These are phyloP conservation scores for Spongospora subterranea DNA, from an alignment of 208 protist species.

Conservation along the genomic window DNA sequence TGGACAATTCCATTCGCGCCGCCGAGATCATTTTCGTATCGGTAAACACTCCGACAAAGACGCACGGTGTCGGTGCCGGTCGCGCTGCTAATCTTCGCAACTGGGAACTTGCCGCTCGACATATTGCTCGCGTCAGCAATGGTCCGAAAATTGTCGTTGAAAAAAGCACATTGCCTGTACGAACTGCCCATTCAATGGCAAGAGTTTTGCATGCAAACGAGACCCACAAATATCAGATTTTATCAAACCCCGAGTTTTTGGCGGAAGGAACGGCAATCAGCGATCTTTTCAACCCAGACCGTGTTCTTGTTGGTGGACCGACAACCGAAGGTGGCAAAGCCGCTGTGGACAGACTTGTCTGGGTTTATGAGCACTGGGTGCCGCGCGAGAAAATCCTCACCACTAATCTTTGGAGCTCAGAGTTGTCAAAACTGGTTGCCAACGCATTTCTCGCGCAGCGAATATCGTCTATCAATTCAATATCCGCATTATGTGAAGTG, in stretches of 20 bases:
- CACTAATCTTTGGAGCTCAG: constrained; percentile 93
- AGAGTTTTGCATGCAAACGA: constrained; percentile 71
- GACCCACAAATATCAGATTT: constrained; percentile 82
- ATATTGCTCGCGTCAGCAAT: constrained; percentile 76
- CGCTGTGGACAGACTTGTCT: constrained; percentile 76
- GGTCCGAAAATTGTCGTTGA: constrained; percentile 88
- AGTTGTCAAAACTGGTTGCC: constrained; percentile 93
- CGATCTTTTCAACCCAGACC: constrained; percentile 89
- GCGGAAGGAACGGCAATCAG: constrained; percentile 91
- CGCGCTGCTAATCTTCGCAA: constrained; percentile 78
- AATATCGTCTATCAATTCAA: constrained; percentile 94
- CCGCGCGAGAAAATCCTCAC: constrained; percentile 84
- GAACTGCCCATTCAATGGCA: constrained; percentile 74
- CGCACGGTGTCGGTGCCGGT: constrained; percentile 82
- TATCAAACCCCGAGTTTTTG: constrained; percentile 97
- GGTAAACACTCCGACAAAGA: constrained; percentile 96
- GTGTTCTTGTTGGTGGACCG: constrained; percentile 92
- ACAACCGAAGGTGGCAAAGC: constrained; percentile 70
- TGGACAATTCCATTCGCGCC: constrained; percentile 75
- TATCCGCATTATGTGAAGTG: constrained; percentile 74
- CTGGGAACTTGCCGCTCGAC: constrained; percentile 82
- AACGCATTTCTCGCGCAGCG: constrained; percentile 96
- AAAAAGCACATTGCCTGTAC: constrained; percentile 89
- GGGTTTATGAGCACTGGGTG: constrained; percentile 81
- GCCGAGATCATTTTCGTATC: constrained; percentile 94